These are phyloP conservation scores for Grammothele lineata DNA, from an alignment of 768 basidiomycete species.

Conservation along the genomic window DNA sequence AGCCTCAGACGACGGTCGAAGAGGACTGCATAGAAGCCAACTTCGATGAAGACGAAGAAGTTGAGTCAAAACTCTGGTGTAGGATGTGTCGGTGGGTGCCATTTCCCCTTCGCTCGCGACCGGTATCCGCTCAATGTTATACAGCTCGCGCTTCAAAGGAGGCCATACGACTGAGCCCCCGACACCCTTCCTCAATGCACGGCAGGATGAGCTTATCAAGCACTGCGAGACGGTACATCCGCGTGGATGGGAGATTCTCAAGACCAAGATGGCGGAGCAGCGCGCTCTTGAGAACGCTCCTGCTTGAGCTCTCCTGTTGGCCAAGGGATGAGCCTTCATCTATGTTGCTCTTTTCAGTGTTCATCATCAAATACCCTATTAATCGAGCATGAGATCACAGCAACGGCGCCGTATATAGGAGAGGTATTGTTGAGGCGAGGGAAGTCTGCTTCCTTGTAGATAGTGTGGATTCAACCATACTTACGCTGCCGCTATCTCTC, in stretches of 20 bases:
- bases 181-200: slow-evolving; percentile 32
- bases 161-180: slow-evolving; percentile 29
- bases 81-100: slow-evolving; percentile 48
- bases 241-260: slow-evolving; percentile 39
- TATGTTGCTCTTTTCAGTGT: too few relatives aligned
- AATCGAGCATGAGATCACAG: too few relatives aligned
- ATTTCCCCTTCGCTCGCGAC: not conserved
- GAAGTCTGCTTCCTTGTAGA: too few relatives aligned
- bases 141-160: slow-evolving; percentile 33
- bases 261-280: slow-evolving; percentile 2
- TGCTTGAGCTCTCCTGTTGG: not conserved
- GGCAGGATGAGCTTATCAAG: slow-evolving; percentile 39
- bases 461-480: too few relatives aligned
- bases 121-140: not conserved
- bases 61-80: slow-evolving; percentile 35
- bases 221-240: slow-evolving; percentile 50
- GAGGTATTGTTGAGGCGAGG: too few relatives aligned
- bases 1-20: slow-evolving; percentile 33
- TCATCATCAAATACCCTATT: too few relatives aligned
- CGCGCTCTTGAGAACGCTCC: not conserved
- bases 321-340: too few relatives aligned
- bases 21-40: slow-evolving; percentile 37
- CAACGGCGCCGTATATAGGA: too few relatives aligned
- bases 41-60: slow-evolving; percentile 29
- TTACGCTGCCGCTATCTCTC: too few relatives aligned